Percentiles rank a stretch among this genome's conserved stretches.
Evolutionary conservation across 2,329 filamentous ascomycete species (phyloP).

Genomic region (Beauveria australis): DNA sequence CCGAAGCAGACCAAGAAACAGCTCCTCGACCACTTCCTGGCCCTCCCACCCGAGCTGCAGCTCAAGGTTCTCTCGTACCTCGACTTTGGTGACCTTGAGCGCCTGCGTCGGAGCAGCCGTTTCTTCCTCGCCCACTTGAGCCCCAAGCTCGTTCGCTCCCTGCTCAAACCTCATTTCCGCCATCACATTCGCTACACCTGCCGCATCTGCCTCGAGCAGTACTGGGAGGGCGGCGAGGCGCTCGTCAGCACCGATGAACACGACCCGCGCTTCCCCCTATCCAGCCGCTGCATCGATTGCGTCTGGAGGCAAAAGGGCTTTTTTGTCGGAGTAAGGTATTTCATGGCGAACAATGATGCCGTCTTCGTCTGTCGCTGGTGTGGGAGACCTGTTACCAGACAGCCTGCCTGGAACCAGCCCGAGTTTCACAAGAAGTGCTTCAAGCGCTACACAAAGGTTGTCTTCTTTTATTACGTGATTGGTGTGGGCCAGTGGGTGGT

Average conservation of each 20-base stretch:
- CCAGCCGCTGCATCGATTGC: conserved; percentile 33
- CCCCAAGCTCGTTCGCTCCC: conserved; percentile 25
- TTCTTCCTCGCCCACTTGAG: conserved; percentile 27
- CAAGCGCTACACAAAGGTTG: conserved; percentile 26
- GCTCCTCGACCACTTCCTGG: conserved; percentile 19
- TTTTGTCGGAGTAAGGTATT: conserved; percentile 28
- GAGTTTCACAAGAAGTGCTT: conserved; percentile 35
- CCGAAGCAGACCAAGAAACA: not conserved
- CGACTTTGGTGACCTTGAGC: conserved; percentile 34
- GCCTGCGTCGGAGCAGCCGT: conserved; percentile 32
- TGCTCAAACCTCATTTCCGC: conserved; percentile 26
- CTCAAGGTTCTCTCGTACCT: conserved; percentile 32
- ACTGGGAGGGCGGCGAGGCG: conserved; percentile 18
- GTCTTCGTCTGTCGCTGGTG: conserved; percentile 38
- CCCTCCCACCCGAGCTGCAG: conserved; percentile 34
- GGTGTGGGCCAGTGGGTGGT: conserved; percentile 31
- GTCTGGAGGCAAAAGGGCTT: conserved; percentile 27
- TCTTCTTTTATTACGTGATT: conserved; percentile 29
- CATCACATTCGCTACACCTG: conserved; percentile 30
- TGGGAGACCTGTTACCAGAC: conserved; percentile 28
- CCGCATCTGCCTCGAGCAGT: conserved; percentile 29
- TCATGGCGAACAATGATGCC: conserved; percentile 25
- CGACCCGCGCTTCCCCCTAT: conserved; percentile 28
- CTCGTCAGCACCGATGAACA: conserved; percentile 25
- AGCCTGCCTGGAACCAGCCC: conserved; percentile 24